Evolutionary conservation across 83 land plant species (phyloP), one percentile per base, ranked within the genome.

Genomic region (Thuja plicata): DNA sequence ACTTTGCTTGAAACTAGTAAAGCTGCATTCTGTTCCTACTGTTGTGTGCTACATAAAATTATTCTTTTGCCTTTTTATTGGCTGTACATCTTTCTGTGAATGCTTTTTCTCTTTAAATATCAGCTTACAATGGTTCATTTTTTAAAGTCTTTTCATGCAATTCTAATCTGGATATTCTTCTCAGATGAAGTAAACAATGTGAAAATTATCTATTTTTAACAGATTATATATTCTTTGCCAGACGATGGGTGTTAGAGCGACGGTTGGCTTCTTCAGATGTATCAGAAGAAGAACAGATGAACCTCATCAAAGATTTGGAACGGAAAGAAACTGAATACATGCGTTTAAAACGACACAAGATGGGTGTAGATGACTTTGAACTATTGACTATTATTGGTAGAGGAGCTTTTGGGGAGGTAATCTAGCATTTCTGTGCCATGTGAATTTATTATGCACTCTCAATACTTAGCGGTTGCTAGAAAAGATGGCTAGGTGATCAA

Each of bases 281-380:
- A 16, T 90, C 94, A 48, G 89, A 89, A 87, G 94, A 93, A 87
- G 94, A 92, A 89, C 94, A 93, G 70, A 90, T 91, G 50, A 90
- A 89, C 48, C 87, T 92, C 71, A 87, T 93, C 27, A 93, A 93
- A 83, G 94, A 93, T 90, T 85, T 93, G 52, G 94, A 93, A 87
- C 88, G 94, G 37, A 93, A 92, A 55, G 94, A 93, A 88, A 93
- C 94, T 8, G 93, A 93, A 50, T 93, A 90, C 88, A 93, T 93
- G 93, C 89, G 94, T 81, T 89, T 91, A 32, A 90, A 90, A 80
- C 89, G 94, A 89, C 91, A 93, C 90, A 93, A 90, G 89, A 93
- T 93, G 88, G 91, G 94, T 82, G 94, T 92, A 77, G 94, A 92
- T 78, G 93, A 92, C 86, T 92, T 92, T 90, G 93, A 92, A 79